phyloP scores from a whole-genome alignment of 148 eudicot genomes.

The Rhododendron kiyosumense region DNA sequence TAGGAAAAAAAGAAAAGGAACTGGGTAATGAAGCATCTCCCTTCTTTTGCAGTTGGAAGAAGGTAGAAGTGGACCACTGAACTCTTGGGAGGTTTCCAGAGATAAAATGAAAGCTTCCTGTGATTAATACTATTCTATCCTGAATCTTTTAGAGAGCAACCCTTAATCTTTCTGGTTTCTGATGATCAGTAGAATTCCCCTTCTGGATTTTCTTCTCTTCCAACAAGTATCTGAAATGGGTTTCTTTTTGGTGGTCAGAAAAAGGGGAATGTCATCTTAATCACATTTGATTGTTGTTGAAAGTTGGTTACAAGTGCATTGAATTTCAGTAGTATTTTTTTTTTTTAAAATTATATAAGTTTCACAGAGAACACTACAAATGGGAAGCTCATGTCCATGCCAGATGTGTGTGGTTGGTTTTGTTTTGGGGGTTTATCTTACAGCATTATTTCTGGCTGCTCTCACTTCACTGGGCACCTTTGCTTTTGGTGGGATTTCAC shows the following conservation, averaged over 20 bases:
- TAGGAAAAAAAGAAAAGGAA: too few relatives aligned
- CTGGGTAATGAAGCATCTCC: too few relatives aligned
- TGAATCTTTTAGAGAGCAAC: neutral
- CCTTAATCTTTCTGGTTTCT: neutral
- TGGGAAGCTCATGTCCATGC: conserved; percentile 80
- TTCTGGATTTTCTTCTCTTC: neutral
- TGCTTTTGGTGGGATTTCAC: conserved; percentile 34
- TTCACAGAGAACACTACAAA: conserved; percentile 65
- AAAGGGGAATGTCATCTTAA: neutral
- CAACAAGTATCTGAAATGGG: neutral
- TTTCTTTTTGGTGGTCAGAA: neutral
- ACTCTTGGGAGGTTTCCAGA: neutral
- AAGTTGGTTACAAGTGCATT: neutral
- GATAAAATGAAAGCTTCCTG: neutral
- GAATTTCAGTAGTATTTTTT: conserved; percentile 9
- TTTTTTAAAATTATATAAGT: neutral
- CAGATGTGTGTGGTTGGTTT: conserved; percentile 85
- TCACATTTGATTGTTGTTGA: neutral
- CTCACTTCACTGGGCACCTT: conserved; percentile 61
- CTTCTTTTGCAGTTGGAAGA: conserved; percentile 4
- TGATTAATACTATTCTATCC: neutral
- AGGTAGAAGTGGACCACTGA: neutral
- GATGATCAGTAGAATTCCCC: neutral
- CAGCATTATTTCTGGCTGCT: conserved; percentile 69
- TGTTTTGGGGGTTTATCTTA: conserved; percentile 69